Base-by-base conservation (phyloP, 2,329 filamentous ascomycete genomes). In the Verticillium klebahnii region DNA sequence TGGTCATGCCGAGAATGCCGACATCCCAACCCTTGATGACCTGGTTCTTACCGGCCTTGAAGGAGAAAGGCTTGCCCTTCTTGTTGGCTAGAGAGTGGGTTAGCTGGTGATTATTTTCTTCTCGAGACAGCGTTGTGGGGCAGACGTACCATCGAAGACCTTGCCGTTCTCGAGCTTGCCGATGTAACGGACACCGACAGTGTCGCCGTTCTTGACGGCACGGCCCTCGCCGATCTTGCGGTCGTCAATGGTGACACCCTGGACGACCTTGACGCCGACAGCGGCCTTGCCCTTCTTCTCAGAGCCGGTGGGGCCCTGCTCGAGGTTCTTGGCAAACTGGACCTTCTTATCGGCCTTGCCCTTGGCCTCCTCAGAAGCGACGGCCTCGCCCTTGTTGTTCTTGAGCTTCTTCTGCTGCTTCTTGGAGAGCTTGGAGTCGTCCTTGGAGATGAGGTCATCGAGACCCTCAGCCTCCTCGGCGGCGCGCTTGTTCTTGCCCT, bases 11-110 rank as follows among this genome's bases (percentile, higher is more conserved):
- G 69, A 85, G 84, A 69, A 99, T 82, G 79, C 95, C 95, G 67
- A 98, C 86, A 76, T 99, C 96, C 96, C 95, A 98, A 69, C 95
- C 95, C 85, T 96, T 95, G 83, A 99, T 99, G 72, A 99, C 96
- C 78, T 98, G 92, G 65, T 93, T 93, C 74, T 89, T 87, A 69
- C 95, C 96, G 64, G 96, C 88, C 84, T 94, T 96, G 87, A 98
- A 98, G 68, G 85, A 85, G 82, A 99, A 99, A 62, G 96, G 94
- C 82, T 96, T 93, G 71, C 95, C 95, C 83, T 96, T 97, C 86
- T 98, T 99, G 86, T 99, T 98, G 78, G 93, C 92, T 93, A 62
- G 25, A 23, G 19, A 50, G n/a, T 34, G 36, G 32, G 3, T 29
- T 12, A 50, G 23, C 23, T 23, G 14, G 34, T 36, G 19, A 14